A percentile compares a stretch with the other conserved stretches of the same genome.
Evolutionary conservation across 352 stramenopile species (phyloP).

Genomic region (Bremia lactucae): DNA sequence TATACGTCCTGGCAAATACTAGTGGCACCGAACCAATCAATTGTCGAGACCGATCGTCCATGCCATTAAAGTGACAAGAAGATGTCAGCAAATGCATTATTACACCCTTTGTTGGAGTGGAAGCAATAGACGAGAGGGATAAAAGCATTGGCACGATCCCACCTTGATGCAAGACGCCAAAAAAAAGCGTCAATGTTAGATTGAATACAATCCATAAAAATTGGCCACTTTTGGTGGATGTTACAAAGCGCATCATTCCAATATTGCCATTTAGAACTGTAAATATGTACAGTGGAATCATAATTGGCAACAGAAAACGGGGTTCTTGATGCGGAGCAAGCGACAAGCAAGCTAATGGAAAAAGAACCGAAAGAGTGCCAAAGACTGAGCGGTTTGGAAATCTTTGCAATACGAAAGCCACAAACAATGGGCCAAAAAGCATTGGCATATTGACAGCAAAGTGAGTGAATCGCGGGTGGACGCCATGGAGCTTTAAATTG

Average conservation of each 20-base stretch:
- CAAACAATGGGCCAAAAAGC: constrained; percentile 83
- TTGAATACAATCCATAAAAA: constrained; percentile 52
- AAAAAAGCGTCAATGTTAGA: constrained; percentile 38
- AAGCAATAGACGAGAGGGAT: constrained; percentile 16
- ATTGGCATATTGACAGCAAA: constrained; percentile 87
- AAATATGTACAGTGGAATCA: constrained; percentile 79
- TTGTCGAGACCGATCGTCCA: constrained; percentile 1
- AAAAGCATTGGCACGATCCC: constrained; percentile 54
- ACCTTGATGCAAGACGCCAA: constrained; percentile 62
- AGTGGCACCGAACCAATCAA: constrained; percentile 19
- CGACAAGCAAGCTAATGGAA: constrained; percentile 77
- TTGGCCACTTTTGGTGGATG: constrained; percentile 8
- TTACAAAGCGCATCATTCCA: constrained; percentile 12
- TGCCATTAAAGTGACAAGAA: constrained; percentile 21
- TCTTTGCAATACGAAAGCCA: constrained; percentile 37
- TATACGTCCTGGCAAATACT: constrained; percentile 72
- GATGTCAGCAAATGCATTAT: constrained; percentile 11
- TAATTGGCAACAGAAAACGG: constrained; percentile 82
- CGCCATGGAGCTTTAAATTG: constrained; percentile 86
- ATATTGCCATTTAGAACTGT: constrained; percentile 13
- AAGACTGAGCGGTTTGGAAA: constrained; percentile 20
- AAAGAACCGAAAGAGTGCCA: constrained; percentile 30
- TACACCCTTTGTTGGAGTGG: background rate
- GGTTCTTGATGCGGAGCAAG: constrained; percentile 91
- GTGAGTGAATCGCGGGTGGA: constrained; percentile 86